phyloP scores from a whole-genome alignment of 495 filamentous ascomycete species.

The Endocarpon pusillum region DNA sequence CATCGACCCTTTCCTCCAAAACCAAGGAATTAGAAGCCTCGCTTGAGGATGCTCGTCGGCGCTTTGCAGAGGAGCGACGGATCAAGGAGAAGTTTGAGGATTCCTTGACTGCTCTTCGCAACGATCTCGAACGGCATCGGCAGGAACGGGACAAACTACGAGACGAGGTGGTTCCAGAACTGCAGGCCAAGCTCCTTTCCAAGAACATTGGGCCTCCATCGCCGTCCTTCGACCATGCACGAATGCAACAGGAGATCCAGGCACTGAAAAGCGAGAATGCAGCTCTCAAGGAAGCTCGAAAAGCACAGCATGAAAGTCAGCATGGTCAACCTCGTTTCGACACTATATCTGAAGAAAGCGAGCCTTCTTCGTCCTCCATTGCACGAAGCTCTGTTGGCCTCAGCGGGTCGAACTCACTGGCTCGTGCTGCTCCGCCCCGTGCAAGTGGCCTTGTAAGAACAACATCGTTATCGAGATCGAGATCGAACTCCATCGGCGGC shows the following conservation, averaged over 20 bases:
- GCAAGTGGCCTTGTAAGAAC: conserved; percentile 25
- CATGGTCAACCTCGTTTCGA: conserved; percentile 35
- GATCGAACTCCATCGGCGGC: conserved; percentile 41
- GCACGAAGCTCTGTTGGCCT: conserved; percentile 27
- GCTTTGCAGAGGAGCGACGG: conserved; percentile 68
- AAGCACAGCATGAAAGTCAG: conserved; percentile 34
- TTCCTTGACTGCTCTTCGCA: conserved; percentile 63
- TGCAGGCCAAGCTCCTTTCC: conserved; percentile 56
- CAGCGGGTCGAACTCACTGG: conserved; percentile 44
- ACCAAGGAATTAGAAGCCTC: conserved; percentile 56
- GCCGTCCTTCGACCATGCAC: conserved; percentile 58
- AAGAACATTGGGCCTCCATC: too few relatives aligned
- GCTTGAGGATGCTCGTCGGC: conserved; percentile 65
- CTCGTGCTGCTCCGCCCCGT: conserved; percentile 23
- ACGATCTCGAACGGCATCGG: conserved; percentile 62
- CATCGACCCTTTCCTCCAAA: conserved; percentile 22
- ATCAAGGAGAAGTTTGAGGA: conserved; percentile 91
- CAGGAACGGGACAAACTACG: conserved; percentile 85
- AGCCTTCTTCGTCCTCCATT: conserved; percentile 12
- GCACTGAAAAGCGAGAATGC: conserved; percentile 52
- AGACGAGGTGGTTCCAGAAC: conserved; percentile 65
- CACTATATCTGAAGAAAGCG: conserved; percentile 46
- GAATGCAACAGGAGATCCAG: conserved; percentile 67
- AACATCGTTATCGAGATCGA: conserved; percentile 26
- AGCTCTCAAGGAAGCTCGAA: conserved; percentile 34